A percentile compares a stretch with the other conserved stretches of the same genome.
Evolutionary conservation across 202 grass and related monocot genomes (phyloP).

Genomic region (Brachypodium distachyon): DNA sequence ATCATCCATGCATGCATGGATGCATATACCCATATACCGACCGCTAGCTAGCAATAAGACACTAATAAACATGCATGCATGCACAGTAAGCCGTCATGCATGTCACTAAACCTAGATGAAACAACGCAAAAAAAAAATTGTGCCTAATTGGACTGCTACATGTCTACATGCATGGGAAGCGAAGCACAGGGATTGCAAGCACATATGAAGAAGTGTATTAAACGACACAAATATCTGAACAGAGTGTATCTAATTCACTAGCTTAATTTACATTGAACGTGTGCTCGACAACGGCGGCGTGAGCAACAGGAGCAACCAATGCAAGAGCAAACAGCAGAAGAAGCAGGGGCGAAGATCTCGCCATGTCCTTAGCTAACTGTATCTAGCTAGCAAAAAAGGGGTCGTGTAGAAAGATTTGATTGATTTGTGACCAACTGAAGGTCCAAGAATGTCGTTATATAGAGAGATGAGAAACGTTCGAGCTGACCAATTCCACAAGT

Average conservation of each 20-base stretch:
- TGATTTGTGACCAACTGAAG: neutral
- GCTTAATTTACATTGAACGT: slow-evolving; percentile 49
- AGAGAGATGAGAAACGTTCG: neutral
- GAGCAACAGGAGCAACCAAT: slow-evolving; percentile 3
- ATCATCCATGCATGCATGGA: no score
- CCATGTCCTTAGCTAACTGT: neutral
- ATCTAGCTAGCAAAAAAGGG: neutral
- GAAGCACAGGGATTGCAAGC: neutral
- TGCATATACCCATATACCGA: no score
- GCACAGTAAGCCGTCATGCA: no score
- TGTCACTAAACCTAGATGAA: neutral
- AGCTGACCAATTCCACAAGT: neutral
- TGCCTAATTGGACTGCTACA: no score
- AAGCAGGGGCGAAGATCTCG: neutral
- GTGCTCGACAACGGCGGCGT: slow-evolving; percentile 46
- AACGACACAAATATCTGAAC: no score
- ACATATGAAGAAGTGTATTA: neutral
- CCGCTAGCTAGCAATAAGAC: neutral
- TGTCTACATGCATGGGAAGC: neutral
- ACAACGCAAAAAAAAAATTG: neutral
- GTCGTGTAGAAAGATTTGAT: neutral
- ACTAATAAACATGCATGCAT: neutral
- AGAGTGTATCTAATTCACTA: no score
- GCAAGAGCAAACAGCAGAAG: neutral
- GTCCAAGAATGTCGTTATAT: neutral